These are phyloP conservation scores for Dothidotthia symphoricarpi DNA, from an alignment of 2,329 filamentous ascomycete species.

Conservation along the genomic window DNA sequence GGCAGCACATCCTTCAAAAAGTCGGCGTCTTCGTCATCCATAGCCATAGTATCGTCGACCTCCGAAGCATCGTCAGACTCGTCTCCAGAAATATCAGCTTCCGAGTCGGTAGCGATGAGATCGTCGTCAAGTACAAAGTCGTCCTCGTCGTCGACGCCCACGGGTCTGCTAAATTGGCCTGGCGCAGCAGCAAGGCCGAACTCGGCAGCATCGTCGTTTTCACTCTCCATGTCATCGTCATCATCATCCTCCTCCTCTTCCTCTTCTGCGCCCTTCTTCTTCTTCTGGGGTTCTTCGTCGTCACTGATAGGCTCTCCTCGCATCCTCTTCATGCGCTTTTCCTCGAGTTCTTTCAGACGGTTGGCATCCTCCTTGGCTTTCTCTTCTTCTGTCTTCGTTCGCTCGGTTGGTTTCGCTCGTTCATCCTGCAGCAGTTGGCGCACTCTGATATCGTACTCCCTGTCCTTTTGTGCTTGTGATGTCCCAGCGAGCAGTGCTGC, in stretches of 20 bases:
- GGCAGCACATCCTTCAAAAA: conserved; percentile 48
- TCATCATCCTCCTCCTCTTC: conserved; percentile 35
- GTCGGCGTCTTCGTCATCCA: conserved; percentile 50
- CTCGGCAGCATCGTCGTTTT: conserved; percentile 56
- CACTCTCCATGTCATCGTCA: conserved; percentile 36
- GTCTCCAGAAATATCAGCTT: conserved; percentile 40
- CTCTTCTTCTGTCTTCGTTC: conserved; percentile 66
- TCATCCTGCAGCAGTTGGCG: conserved; percentile 81
- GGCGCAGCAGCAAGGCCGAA: conserved; percentile 62
- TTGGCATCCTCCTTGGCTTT: conserved; percentile 68
- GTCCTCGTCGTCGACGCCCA: conserved; percentile 78
- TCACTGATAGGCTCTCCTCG: conserved; percentile 73
- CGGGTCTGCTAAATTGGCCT: conserved; percentile 43
- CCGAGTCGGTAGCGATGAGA: conserved; percentile 76
- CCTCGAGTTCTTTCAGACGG: conserved; percentile 76
- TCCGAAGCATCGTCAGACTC: conserved; percentile 34
- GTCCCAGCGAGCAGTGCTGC: conserved; percentile 59
- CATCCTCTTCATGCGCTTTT: conserved; percentile 82
- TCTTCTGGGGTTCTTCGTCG: conserved; percentile 59
- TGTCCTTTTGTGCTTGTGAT: conserved; percentile 69
- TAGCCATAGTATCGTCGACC: conserved; percentile 39
- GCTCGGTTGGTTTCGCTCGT: conserved; percentile 78
- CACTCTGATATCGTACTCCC: conserved; percentile 82
- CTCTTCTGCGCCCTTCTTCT: conserved; percentile 11
- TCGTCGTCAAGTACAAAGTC: conserved; percentile 90